A percentile compares a stretch with the other conserved stretches of the same genome.
phyloP scores from a whole-genome alignment of 495 filamentous ascomycete genomes.

The Podospora conica region DNA sequence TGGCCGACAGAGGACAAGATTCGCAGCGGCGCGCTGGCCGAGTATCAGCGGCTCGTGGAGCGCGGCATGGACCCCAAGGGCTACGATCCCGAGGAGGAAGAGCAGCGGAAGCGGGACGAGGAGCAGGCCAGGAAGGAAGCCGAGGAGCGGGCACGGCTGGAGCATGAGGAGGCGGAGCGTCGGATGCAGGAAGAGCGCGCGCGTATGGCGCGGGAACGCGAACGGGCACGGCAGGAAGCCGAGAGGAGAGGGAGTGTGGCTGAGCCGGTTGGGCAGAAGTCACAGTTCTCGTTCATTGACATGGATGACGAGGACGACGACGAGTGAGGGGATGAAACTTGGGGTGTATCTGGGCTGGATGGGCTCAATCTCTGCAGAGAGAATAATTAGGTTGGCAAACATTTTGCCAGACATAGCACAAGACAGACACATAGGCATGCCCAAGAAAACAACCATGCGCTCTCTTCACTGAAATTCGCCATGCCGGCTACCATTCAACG shows the following conservation, averaged over 20 bases:
- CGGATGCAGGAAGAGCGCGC: conserved; percentile 33
- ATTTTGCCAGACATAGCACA: no score
- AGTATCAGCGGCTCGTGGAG: conserved; percentile 51
- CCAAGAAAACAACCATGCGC: neutral
- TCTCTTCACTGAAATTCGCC: neutral
- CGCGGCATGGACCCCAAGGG: conserved; percentile 49
- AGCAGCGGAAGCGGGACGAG: conserved; percentile 35
- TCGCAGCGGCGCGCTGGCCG: conserved; percentile 54
- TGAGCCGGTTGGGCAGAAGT: conserved; percentile 21
- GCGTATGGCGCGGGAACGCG: conserved; percentile 29
- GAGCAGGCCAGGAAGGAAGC: conserved; percentile 33
- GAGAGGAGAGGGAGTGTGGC: conserved; percentile 34
- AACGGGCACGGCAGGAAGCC: conserved; percentile 40
- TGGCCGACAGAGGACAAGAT: conserved; percentile 65
- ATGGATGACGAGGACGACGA: conserved; percentile 51
- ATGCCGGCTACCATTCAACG: neutral
- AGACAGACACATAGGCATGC: neutral
- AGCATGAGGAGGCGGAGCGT: conserved; percentile 39
- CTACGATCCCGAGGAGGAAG: conserved; percentile 49
- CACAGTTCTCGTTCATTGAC: conserved; percentile 48
- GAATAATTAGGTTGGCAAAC: neutral
- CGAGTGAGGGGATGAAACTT: conserved; percentile 4
- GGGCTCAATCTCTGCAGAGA: neutral
- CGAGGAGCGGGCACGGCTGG: conserved; percentile 38
- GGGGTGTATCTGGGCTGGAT: neutral